These are phyloP conservation scores for Poa pratensis DNA, from an alignment of 176 grass and related monocot genomes.

Conservation along the genomic window DNA sequence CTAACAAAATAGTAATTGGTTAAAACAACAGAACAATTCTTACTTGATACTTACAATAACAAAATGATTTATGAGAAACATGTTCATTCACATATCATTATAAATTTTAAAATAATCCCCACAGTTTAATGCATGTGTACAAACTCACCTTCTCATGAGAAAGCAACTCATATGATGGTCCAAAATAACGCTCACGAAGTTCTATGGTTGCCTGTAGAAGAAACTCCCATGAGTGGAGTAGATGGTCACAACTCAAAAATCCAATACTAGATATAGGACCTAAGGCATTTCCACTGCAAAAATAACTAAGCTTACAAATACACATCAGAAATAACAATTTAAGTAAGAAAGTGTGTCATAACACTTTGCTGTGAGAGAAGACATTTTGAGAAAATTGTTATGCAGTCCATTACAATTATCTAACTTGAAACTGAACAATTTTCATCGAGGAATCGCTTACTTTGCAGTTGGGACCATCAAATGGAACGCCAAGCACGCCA, in stretches of 20 bases:
- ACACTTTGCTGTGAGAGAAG: background rate
- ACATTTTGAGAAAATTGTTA: background rate
- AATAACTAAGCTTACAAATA: background rate
- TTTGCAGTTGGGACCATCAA: slow-evolving; percentile 60
- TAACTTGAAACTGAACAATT: background rate
- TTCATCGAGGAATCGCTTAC: slow-evolving; percentile 35
- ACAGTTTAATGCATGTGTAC: background rate
- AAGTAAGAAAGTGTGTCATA: too few species aligned
- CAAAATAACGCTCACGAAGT: slow-evolving; percentile 85
- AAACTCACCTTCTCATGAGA: slow-evolving; percentile 78
- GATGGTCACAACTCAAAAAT: slow-evolving; percentile 1
- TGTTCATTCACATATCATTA: background rate
- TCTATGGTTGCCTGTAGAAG: slow-evolving; percentile 53
- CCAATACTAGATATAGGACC: background rate
- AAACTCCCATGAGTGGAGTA: background rate
- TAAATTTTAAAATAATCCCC: background rate
- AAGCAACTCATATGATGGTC: slow-evolving; percentile 75
- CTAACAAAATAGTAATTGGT: background rate
- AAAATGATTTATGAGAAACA: background rate
- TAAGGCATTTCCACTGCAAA: background rate
- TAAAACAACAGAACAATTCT: background rate
- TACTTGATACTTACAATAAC: too few species aligned
- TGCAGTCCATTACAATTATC: background rate
- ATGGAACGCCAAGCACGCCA: slow-evolving; percentile 62
- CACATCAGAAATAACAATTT: background rate